Base-by-base conservation (phyloP, 164 flowering plant genomes). In the Chloranthus sessilifolius region DNA sequence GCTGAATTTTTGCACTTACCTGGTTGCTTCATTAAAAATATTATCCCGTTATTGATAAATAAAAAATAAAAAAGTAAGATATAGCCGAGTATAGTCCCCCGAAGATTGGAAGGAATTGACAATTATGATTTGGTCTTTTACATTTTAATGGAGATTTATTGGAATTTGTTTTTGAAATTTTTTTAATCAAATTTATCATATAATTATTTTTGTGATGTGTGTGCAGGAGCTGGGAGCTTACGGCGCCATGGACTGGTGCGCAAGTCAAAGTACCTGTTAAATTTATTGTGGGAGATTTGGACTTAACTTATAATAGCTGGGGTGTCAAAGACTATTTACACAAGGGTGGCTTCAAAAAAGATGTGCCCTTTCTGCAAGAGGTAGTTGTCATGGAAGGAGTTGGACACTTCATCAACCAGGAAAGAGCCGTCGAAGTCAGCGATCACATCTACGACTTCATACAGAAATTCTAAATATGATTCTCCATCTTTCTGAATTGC, bases 211-310 rank as follows among this genome's bases (percentile, higher is more conserved):
- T 39, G 6, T 27, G 33, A 27, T 47, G n/a, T 15, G 14, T 24
- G 16, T 51, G 40, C 58, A 54, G 85, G 54, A 68, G 64, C 21
- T 74, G 82, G 85, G 81, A 79, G 68, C 69, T 76, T 21, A 43
- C 62, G 3, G 76, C 69, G 27, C 69, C 81, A 7, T 76, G 81
- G 85, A 62, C 67, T 26, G 79, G 76, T n/a, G 45, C 67, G 8
- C 70, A 76, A 50, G 52, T 76, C 12, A 59, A 46, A 4, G 80
- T 80, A 19, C 74, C 78, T 3, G 46, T 61, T 1, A 79, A 79
- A 62, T 63, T 66, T 17, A 67, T 79, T 4, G 42, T 64, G 2
- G 84, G 84, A 0, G 60, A 76, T 23, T 62, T 61, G 39, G 79
- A 74, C 35, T 37, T 63, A 1, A 69, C 70, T 2, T 69, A 63